A percentile compares a stretch with the other conserved stretches of the same genome.
phyloP scores from a whole-genome alignment of 345 rosid species.

The Euclidium syriacum region DNA sequence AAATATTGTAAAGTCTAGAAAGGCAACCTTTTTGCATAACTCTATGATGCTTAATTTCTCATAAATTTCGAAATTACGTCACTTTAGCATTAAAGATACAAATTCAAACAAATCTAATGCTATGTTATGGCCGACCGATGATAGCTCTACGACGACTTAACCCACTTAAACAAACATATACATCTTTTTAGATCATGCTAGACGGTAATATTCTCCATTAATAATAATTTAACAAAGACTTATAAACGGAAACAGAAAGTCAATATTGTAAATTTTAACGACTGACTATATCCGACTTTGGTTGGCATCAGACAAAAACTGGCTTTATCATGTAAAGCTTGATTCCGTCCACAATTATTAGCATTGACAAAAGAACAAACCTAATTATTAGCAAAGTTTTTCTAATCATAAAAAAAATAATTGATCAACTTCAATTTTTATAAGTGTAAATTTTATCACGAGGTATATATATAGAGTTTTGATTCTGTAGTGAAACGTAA shows the following conservation, averaged over 20 bases:
- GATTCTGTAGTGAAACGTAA: neutral
- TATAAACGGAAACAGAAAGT: neutral
- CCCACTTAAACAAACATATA: conserved; percentile 3
- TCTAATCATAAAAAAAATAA: neutral
- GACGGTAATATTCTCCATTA: neutral
- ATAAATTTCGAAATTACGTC: neutral
- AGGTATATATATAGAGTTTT: neutral
- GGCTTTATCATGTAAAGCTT: neutral
- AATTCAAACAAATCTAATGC: conserved; percentile 6
- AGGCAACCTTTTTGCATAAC: too few species aligned
- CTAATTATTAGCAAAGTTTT: neutral
- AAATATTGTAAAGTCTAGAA: too few species aligned
- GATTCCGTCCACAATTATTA: conserved; percentile 10
- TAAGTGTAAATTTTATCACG: neutral
- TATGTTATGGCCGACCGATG: conserved; percentile 20
- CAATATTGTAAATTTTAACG: neutral
- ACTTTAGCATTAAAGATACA: neutral
- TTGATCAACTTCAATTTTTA: neutral
- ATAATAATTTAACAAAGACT: conserved; percentile 3
- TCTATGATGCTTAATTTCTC: too few species aligned
- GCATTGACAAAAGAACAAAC: conserved; percentile 1
- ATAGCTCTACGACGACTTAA: conserved; percentile 7
- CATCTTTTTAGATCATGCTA: neutral
- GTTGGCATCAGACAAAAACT: neutral
- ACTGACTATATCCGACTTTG: neutral